phyloP scores from a whole-genome alignment of 345 rosid genomes.

The Orychophragmus violaceus region DNA sequence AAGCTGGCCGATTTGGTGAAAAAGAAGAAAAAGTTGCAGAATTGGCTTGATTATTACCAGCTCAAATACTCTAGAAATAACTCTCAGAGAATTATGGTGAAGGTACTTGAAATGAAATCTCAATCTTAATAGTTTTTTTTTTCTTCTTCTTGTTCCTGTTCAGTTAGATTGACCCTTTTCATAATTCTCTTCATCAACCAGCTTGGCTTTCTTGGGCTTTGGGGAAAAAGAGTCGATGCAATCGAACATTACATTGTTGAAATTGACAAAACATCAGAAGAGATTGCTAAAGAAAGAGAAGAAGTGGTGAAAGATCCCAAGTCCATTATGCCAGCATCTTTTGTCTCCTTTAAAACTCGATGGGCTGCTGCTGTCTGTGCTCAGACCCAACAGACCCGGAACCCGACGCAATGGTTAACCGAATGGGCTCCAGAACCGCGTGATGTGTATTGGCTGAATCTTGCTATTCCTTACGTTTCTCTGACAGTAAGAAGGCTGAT shows the following conservation, averaged over 20 bases:
- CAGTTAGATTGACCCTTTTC: not conserved
- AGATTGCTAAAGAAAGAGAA: slow-evolving; percentile 63
- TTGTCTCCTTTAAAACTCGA: slow-evolving; percentile 89
- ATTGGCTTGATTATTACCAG: slow-evolving; percentile 89
- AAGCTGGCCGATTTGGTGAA: slow-evolving; percentile 73
- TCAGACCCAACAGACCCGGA: slow-evolving; percentile 86
- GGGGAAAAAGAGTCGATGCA: slow-evolving; percentile 79
- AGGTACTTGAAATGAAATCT: slow-evolving; percentile 40
- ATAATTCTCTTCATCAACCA: slow-evolving; percentile 29
- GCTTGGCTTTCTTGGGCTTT: slow-evolving; percentile 89
- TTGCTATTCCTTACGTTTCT: slow-evolving; percentile 82
- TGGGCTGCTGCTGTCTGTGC: slow-evolving; percentile 99
- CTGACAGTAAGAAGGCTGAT: slow-evolving; percentile 64
- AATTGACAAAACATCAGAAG: slow-evolving; percentile 54
- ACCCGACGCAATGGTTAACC: slow-evolving; percentile 89
- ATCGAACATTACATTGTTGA: slow-evolving; percentile 58
- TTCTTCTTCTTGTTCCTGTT: not conserved
- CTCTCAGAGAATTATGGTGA: slow-evolving; percentile 44
- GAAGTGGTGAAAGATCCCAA: slow-evolving; percentile 70
- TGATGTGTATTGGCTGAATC: slow-evolving; percentile 82
- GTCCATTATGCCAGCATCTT: slow-evolving; percentile 83
- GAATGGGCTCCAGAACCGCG: slow-evolving; percentile 99
- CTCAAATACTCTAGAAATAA: slow-evolving; percentile 55
- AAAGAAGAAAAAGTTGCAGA: slow-evolving; percentile 66
- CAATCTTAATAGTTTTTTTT: not conserved